Evolutionary conservation across 225 moss, liverwort and hornwort genomes (phyloP), one percentile per base, ranked within the genome.

Genomic region (Polytrichum commune): DNA sequence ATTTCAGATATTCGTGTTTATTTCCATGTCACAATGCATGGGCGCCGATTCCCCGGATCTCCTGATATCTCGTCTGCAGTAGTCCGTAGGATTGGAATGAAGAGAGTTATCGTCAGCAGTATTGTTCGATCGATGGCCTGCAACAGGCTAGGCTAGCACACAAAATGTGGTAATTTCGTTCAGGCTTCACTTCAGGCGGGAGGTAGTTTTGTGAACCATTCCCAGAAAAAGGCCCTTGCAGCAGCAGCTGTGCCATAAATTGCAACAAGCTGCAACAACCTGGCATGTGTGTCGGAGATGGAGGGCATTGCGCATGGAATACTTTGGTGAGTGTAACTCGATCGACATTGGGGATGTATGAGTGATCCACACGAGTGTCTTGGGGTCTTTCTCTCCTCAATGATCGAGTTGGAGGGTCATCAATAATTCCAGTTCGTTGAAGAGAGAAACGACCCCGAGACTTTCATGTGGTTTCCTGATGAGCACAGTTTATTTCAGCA

Each of bases 371-470:
- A 66, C 38, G 33, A 66, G 66, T 3, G 66, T 66, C 66, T 66
- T 66, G 66, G 66, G 66, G 29, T 66, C 38, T 66, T 66, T 66
- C 66, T 66, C 66, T 66, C 65, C 65, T 66, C 66, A 30, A 66
- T 23, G 35, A 8, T 38, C 4, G 30, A 38, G 63, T 24, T 25
- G 24, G 28, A 63, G 27, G 27, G 23, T 20, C 9, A 24, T 1
- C 19, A 19, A 19, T 20, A 22, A 24, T 58, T 6, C 7, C 24
- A 7, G 58, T 20, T 20, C 22, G n/a, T 22, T 58, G 58, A 58
- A n/a, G 58, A 58, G 58, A 7, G 58, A 58, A 58, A 46, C 24
- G 58, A 58, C 22, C 58, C 24, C 1, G 24, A 8, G 58, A 58
- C 58, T 58, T 24, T 58, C 58, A 58, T 58, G 24, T 58, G 58